Conservation (phyloP, 2,329 filamentous ascomycete genomes). For the Emmonsiellopsis sp. region DNA sequence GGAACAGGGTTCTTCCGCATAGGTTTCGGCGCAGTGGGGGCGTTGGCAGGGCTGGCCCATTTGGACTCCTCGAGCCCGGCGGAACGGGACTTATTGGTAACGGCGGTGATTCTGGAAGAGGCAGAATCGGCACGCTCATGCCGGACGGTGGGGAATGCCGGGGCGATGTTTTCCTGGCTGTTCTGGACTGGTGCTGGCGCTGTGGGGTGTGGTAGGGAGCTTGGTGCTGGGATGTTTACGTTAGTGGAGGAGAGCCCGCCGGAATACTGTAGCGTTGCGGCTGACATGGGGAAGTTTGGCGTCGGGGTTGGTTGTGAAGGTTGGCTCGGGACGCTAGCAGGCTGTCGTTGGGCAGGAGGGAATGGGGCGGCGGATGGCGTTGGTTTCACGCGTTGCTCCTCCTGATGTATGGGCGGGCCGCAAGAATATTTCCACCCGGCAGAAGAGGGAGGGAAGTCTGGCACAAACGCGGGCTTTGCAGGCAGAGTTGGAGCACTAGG, state of each 20-base stretch:
- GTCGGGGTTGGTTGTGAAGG: not conserved
- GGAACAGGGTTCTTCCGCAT: not conserved
- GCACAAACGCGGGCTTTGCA: constrained; percentile 3
- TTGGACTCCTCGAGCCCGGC: not conserved
- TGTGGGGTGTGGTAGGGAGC: not conserved
- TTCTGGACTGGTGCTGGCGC: not conserved
- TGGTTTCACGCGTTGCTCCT: not conserved
- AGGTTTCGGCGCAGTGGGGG: not conserved
- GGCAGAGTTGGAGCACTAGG: not conserved
- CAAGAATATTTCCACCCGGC: constrained; percentile 12
- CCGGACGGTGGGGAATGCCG: not conserved
- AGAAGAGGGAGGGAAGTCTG: not conserved
- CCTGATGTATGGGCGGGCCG: not conserved
- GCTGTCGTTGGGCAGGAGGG: not conserved
- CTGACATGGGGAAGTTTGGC: constrained; percentile 9
- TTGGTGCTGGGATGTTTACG: not conserved
- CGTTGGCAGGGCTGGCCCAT: not conserved
- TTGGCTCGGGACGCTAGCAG: not conserved
- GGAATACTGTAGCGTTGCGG: constrained; percentile 12
- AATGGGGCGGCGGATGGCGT: not conserved
- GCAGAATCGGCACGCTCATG: not conserved
- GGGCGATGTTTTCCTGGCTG: not conserved
- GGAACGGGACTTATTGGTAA: not conserved
- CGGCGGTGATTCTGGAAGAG: not conserved
- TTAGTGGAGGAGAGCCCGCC: not conserved